phyloP scores from a whole-genome alignment of 1,139 yeast genomes.

The Saccharomyces hybrid region DNA sequence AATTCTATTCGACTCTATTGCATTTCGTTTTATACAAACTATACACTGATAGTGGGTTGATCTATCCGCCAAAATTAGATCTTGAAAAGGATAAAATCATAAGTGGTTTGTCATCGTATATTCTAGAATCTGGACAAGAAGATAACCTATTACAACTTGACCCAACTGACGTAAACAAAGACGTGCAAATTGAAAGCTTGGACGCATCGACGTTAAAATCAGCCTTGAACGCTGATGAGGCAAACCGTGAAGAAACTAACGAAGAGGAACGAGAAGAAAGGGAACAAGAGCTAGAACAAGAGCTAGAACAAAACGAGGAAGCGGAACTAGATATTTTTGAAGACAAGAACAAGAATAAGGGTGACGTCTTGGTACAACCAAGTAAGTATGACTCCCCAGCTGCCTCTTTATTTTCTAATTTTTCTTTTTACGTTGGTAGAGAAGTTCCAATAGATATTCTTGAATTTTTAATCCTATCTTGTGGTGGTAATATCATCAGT shows the following conservation, averaged over 20 bases:
- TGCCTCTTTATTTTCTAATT: slow-evolving; percentile 60
- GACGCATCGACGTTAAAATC: slow-evolving; percentile 33
- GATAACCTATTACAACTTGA: slow-evolving; percentile 36
- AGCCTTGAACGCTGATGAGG: slow-evolving; percentile 38
- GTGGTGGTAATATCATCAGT: slow-evolving; percentile 81
- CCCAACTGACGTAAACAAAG: slow-evolving; percentile 15
- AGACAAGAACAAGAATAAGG: slow-evolving; percentile 53
- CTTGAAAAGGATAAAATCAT: slow-evolving; percentile 65
- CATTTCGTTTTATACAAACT: slow-evolving; percentile 82
- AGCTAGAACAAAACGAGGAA: slow-evolving; percentile 39
- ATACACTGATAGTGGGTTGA: slow-evolving; percentile 75
- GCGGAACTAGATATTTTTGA: slow-evolving; percentile 65
- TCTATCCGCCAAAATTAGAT: slow-evolving; percentile 88
- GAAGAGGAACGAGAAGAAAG: slow-evolving; percentile 34
- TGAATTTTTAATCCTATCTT: slow-evolving; percentile 79
- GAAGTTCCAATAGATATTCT: slow-evolving; percentile 91
- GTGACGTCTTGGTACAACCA: slow-evolving; percentile 80
- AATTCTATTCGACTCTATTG: slow-evolving; percentile 85
- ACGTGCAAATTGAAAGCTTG: slow-evolving; percentile 31
- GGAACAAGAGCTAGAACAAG: slow-evolving; percentile 36
- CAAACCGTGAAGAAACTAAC: slow-evolving; percentile 32
- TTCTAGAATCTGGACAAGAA: slow-evolving; percentile 51
- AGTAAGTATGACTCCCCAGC: slow-evolving; percentile 50
- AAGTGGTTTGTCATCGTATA: slow-evolving; percentile 83
- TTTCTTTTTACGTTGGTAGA: slow-evolving; percentile 83